Evolutionary conservation across 2,329 filamentous ascomycete species (phyloP), one percentile per base, ranked within the genome.

Genomic region (Talaromyces islandicus): DNA sequence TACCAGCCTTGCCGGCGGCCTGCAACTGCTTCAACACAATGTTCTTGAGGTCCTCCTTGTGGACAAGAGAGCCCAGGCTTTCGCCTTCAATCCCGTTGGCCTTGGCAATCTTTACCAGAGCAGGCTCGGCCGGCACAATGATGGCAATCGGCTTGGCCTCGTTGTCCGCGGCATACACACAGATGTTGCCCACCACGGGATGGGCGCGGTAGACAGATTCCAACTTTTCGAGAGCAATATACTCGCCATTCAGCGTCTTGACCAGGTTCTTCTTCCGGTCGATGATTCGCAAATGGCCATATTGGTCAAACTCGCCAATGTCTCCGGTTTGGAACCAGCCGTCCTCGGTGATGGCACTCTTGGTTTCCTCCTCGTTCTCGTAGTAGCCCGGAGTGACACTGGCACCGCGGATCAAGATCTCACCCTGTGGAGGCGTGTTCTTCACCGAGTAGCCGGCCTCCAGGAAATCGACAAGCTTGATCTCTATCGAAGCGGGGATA

Each of bases 181-280:
- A 94, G 71, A 97, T 86, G 77, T 96, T 96, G 62, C 85, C 84
- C 21, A 96, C 91, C 10, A 89, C 84, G n/a, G 85, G 83, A 10
- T 84, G 85, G 52, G 90, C 87, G 63, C 92, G 88, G 79, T 97
- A 97, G 58, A 96, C 83, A 3, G 92, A 89, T 78, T 97, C 93
- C 62, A 97, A 86, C 81, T 92, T 97, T 80, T 97, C 93, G 4
- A 99, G 84, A 24, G 93, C 94, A 73, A 97, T 95, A 77, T 97
- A 97, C 81, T 97, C 93, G 67, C 93, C 93, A 62, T 92, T 92
- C 65, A 91, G 85, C 64, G 94, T 92, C 86, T 97, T 97, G 76
- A 97, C 90, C 59, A 97, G 81, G 78, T 97, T 97, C 87, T 97
- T 97, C 85, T 96, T 92, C 67, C 93, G 91, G 75, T 97, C 93